Percentiles rank a stretch among this genome's conserved stretches.
phyloP scores from a whole-genome alignment of 108 stramenopile species.

The Bacterosira constricta region DNA sequence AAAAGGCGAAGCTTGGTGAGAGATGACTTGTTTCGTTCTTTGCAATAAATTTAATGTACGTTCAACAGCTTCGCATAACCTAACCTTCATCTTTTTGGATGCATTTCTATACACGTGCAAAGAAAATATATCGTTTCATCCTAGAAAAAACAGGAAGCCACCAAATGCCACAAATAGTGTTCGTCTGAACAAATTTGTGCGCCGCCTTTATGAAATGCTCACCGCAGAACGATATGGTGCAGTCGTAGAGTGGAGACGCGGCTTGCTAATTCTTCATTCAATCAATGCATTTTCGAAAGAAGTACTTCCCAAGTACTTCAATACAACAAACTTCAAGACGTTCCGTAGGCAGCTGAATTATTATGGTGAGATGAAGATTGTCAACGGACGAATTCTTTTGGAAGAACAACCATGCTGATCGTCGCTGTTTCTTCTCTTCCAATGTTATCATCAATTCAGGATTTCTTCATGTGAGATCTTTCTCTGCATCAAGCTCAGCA shows the following conservation, averaged over 20 bases:
- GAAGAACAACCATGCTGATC: no score
- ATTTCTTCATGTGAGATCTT: conserved; percentile 85
- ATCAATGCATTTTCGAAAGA: conserved; percentile 81
- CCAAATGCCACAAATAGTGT: neutral
- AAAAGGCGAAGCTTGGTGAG: conserved; percentile 12
- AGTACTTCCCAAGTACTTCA: conserved; percentile 91
- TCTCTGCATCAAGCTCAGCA: conserved; percentile 60
- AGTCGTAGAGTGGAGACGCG: conserved; percentile 85
- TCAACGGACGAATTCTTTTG: neutral
- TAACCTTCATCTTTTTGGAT: neutral
- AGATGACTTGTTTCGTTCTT: no score
- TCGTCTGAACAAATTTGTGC: conserved; percentile 87
- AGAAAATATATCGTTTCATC: neutral
- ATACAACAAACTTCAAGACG: conserved; percentile 92
- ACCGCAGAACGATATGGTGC: conserved; percentile 62
- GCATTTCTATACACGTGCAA: neutral
- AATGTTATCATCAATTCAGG: conserved; percentile 65
- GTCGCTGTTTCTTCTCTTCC: neutral
- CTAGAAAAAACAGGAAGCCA: neutral
- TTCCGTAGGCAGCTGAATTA: conserved; percentile 87
- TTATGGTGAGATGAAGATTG: conserved; percentile 11
- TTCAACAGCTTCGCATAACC: no score
- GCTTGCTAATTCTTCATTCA: conserved; percentile 84
- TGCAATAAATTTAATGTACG: no score
- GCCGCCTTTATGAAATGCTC: conserved; percentile 83